phyloP scores from a whole-genome alignment of 2,329 filamentous ascomycete genomes.

The Epicoccum sorghinum region DNA sequence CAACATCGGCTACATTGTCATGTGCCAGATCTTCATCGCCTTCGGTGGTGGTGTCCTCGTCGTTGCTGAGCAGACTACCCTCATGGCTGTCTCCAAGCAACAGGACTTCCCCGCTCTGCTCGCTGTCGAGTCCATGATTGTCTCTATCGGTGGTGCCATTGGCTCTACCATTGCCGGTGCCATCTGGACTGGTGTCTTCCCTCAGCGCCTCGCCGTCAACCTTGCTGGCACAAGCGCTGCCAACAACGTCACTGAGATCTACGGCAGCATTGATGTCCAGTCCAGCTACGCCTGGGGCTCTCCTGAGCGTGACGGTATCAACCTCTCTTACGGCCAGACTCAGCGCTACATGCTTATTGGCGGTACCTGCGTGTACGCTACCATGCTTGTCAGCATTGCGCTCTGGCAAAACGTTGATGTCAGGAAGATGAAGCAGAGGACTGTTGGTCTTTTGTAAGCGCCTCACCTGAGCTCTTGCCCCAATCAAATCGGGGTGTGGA shows the following conservation, averaged over 20 bases:
- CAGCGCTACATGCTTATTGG: constrained; percentile 48
- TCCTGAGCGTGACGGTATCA: constrained; percentile 54
- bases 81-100: constrained; percentile 43
- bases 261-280: constrained; percentile 61
- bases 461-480: not conserved
- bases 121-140: constrained; percentile 63
- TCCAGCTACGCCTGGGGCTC: constrained; percentile 59
- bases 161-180: constrained; percentile 64
- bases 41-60: constrained; percentile 44
- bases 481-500: no score
- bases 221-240: constrained; percentile 55
- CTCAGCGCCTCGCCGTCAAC: constrained; percentile 51
- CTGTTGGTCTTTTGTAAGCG: constrained; percentile 36
- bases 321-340: constrained; percentile 44
- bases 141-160: constrained; percentile 59
- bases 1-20: constrained; percentile 43
- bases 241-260: constrained; percentile 52
- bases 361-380: constrained; percentile 37
- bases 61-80: constrained; percentile 41
- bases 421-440: constrained; percentile 42
- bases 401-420: constrained; percentile 42
- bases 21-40: constrained; percentile 46
- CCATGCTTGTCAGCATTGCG: constrained; percentile 30
- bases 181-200: constrained; percentile 68
- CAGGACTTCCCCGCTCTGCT: constrained; percentile 42